Evolutionary conservation across 306 rosid genomes (phyloP).

Genomic region (Gillenia trifoliata): DNA sequence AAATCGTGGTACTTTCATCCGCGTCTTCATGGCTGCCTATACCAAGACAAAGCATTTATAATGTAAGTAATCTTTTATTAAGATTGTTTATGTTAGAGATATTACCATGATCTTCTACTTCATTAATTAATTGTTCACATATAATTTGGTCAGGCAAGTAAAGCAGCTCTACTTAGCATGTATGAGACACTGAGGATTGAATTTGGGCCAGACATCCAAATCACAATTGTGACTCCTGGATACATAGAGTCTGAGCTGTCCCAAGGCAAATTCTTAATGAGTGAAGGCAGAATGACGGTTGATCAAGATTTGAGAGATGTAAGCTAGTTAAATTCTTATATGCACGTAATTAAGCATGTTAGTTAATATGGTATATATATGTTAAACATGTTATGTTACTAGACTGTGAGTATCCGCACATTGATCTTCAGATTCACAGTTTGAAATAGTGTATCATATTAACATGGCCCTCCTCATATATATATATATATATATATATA

Average conservation of each 20-base stretch:
- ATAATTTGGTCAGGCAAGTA: slow-evolving; percentile 49
- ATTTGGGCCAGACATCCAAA: slow-evolving; percentile 37
- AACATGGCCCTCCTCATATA: too few relatives aligned
- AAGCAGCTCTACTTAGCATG: slow-evolving; percentile 46
- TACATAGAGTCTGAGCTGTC: slow-evolving; percentile 44
- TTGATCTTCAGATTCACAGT: too few relatives aligned
- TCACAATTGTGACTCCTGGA: slow-evolving; percentile 63
- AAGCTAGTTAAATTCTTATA: slow-evolving; percentile 7
- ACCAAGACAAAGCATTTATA: slow-evolving; percentile 52
- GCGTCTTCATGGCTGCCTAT: slow-evolving; percentile 55
- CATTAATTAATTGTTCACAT: not conserved
- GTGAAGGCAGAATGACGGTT: slow-evolving; percentile 28
- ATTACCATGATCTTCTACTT: too few relatives aligned
- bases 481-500: too few relatives aligned
- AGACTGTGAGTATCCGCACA: too few relatives aligned
- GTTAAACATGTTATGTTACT: too few relatives aligned
- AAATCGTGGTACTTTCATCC: slow-evolving; percentile 58
- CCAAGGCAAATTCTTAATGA: slow-evolving; percentile 37
- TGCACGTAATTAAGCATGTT: too few relatives aligned
- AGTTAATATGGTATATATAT: too few relatives aligned
- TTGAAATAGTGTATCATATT: too few relatives aligned
- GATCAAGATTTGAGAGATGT: slow-evolving; percentile 62
- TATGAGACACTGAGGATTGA: slow-evolving; percentile 62
- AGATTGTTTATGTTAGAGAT: not conserved
- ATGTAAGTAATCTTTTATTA: slow-evolving; percentile 20